Percentiles rank a stretch among this genome's conserved stretches.
Conservation (phyloP, 805 yeast species). For the Yamadazyma philogaea region DNA sequence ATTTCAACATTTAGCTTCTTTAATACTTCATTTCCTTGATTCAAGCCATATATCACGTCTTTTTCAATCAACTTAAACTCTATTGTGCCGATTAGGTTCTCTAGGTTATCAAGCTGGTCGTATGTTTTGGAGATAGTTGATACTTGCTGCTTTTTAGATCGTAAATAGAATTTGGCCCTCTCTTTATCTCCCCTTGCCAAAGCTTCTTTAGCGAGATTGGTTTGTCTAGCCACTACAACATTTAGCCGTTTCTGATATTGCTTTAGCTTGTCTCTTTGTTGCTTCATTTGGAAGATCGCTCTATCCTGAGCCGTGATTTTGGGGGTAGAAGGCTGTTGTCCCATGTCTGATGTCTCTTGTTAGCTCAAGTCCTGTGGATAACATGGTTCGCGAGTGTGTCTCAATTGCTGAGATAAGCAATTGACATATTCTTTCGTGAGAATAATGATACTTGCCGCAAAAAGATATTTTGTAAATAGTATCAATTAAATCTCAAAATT, state of each 20-base stretch:
- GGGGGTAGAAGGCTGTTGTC: conserved; percentile 43
- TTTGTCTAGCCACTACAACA: conserved; percentile 59
- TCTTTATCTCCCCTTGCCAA: conserved; percentile 51
- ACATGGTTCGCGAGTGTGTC: neutral
- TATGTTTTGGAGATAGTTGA: conserved; percentile 66
- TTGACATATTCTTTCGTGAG: neutral
- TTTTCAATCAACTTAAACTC: conserved; percentile 88
- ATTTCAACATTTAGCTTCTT: conserved; percentile 75
- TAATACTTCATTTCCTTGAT: conserved; percentile 76
- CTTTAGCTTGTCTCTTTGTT: conserved; percentile 80
- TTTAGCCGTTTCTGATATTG: conserved; percentile 65
- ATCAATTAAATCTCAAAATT: neutral
- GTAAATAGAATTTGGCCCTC: conserved; percentile 65
- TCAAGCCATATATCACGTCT: conserved; percentile 76
- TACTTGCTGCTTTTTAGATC: conserved; percentile 80
- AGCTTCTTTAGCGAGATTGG: conserved; percentile 54
- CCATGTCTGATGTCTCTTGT: conserved; percentile 25
- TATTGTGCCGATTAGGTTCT: conserved; percentile 71
- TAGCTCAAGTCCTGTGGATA: neutral
- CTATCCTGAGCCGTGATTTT: conserved; percentile 79
- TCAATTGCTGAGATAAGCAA: conserved; percentile 1
- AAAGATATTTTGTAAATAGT: conserved; percentile 5
- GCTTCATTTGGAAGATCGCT: conserved; percentile 81
- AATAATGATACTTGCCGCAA: neutral
- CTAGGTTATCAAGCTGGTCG: conserved; percentile 75